Base-by-base conservation (phyloP, 352 stramenopile genomes). In the Pythium coloratum region DNA sequence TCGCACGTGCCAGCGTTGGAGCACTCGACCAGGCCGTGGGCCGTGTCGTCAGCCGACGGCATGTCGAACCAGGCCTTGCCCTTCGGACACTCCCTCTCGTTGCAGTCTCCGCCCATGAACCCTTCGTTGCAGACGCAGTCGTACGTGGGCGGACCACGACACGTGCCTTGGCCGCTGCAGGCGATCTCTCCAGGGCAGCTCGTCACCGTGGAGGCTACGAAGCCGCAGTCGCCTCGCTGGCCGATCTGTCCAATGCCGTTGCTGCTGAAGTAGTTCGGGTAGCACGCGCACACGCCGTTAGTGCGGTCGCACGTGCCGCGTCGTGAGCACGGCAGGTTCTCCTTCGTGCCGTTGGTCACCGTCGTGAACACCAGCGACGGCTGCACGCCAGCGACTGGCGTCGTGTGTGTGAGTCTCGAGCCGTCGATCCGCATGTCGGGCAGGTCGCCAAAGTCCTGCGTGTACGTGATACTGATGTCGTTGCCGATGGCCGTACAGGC, bases 221-320 rank as follows among this genome's bases (percentile, higher is more conserved):
- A 94, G 6, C 95, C 96, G 66, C 96, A 98, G 79, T 99, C 95
- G 16, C 94, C 95, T 18, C 93, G 81, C 66, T 83, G 81, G 3
- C 94, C 92, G 40, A 92, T 89, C 24, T 73, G 82, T 30, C 82
- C 93, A 38, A 89, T 81, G 2, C 87, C 88, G 54, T 93, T 81
- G 70, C 85, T 91, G 13, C 82, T 92, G 60, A 94, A 95, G 47
- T 91, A 98, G 59, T 86, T 90, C 10, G 51, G 47, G 73, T 92
- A 97, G 73, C 94, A 98, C 1, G 58, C 62, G 70, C 94, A 98
- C 30, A 94, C 72, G 44, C 91, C 80, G 7, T 73, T 81, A 7
- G 67, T 67, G 33, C 64, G 71, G 66, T 98, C 90, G 67, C 94
- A 98, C 9, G 70, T 62, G 3, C 94, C 94, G 18, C 92, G 84